Evolutionary conservation across 495 filamentous ascomycete species (phyloP), one percentile per base, ranked within the genome.

Genomic region (Podospora tetraspora): DNA sequence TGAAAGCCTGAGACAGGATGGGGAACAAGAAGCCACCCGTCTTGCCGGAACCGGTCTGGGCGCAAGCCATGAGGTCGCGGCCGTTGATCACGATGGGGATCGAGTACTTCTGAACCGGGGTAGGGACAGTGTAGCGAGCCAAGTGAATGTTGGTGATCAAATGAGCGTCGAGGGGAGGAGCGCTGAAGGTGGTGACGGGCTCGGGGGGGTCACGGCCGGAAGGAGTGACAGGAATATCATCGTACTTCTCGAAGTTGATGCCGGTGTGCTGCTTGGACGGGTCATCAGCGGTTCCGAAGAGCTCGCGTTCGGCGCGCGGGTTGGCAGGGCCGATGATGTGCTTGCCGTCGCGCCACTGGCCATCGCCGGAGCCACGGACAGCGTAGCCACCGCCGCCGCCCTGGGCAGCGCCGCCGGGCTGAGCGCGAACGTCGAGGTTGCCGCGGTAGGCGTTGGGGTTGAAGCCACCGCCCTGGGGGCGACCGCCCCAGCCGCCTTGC

Each of bases 231-330:
- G 95, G 95, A 73, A 99, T 99, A 76, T 99, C 95, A 75, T 99
- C 95, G 80, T 99, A 99, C 83, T 99, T 99, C 82, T 97, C 88
- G 76, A 99, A 99, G 85, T 99, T 99, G 89, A 99, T 98, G 76
- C 95, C 95, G 22, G 92, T 97, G 73, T 92, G 91, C 78, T 97
- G 91, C 83, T 97, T 97, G 70, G 91, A 87, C 66, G 93, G 93
- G 75, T 98, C 95, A 79, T 98, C 95, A 70, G 92, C 86, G 58
- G 90, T 88, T 75, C 95, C 95, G 80, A 97, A 99, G 59, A 99
- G 89, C 74, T 99, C 95, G 76, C 93, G 93, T 84, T 99, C 95
- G 25, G 95, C 67, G 72, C 94, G 93, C 65, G 89, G 85, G 80
- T 98, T 97, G 67, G 90, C 74, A 66, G 92, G 91, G 62, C 96